Evolutionary conservation across 768 basidiomycete species (phyloP), one percentile per base, ranked within the genome.

Genomic region (Kwoniella europaea): DNA sequence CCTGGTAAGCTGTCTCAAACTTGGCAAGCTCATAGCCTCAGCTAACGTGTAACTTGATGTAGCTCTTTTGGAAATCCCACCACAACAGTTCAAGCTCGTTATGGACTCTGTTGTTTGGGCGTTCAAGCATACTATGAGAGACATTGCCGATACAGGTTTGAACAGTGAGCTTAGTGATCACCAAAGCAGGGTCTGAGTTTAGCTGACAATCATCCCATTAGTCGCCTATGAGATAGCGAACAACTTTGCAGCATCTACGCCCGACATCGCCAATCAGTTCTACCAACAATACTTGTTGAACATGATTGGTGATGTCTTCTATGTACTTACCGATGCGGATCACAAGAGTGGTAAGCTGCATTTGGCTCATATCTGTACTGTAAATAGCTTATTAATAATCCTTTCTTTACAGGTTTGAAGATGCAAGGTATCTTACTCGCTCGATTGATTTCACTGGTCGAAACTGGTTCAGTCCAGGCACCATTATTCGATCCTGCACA

Each of bases 91-190:
- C 88, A 98, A 97, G 85, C 86, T 98, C 69, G 92, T 97, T 84
- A 98, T 97, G 90, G 96, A 98, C 84, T 94, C 93, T 71, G 92
- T 98, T 74, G 91, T 96, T 63, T 99, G 97, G 96, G 96, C 94
- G n/a, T 96, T 98, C 86, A 99, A 99, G 84, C 97, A 99, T 85
- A 98, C 93, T 16, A 94, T 97, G 93, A 89, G 96, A 65, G 96
- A 98, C 84, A 97, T 99, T 72, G 93, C 94, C 4, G 96, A 98
- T 81, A 92, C 91, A 54, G 86, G 86, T 22, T 69, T 87, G 44
- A 85, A 84, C 74, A 82, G 85, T 84, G 70, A 68, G 83, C 6
- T 41, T 1, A 35, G 35, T 42, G 65, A 44, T 9, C 24, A n/a
- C 10, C 5, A n/a, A n/a, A n/a, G n/a, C n/a, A n/a, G n/a, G n/a